Evolutionary conservation across 371 early-diverging fungal species (phyloP), one percentile per base, ranked within the genome.

Genomic region (Mucor racemosus): DNA sequence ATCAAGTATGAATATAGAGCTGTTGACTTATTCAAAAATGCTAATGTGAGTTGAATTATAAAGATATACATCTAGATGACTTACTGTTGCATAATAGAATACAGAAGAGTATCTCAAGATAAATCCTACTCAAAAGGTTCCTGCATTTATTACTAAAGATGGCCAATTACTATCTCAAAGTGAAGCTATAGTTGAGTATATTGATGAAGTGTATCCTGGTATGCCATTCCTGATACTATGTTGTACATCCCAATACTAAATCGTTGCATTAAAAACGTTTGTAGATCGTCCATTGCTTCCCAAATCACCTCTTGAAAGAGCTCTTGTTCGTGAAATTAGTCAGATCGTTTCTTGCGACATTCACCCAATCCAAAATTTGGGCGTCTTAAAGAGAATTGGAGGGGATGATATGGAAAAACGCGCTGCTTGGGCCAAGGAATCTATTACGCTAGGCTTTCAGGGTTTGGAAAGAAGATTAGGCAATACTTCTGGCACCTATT

Each of bases 361-460:
- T 55, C 96, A 96, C 71, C 98, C 98, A 4, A 64, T 95, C 44
- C 93, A 95, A 69, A 96, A 97, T 75, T 69, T 92, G 60, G 73
- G 86, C n/a, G 88, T 96, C 0, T 67, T 93, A 56, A 75, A 84
- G 21, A 80, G 88, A 54, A 79, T 88, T 15, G 87, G 76, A 7
- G 84, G 86, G 0, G 80, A 81, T 58, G 85, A 81, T 53, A 53
- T 62, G 54, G 68, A 75, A 6, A 84, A 81, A 41, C 85, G 76
- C 66, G 72, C 39, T 34, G 94, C 87, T 48, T 94, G 91, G 93
- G 90, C 82, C 14, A 75, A 68, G 57, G 64, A 77, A 35, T 86
- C 86, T 73, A 84, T 95, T 39, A 60, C 73, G 1, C 64, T 73
- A 9, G 95, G 95, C 0, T 91, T 96, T 71, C 69, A 80, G 15